Evolutionary conservation across 129 eudicot genomes (phyloP), one percentile per base, ranked within the genome.

Genomic region (Artemisia argyi): DNA sequence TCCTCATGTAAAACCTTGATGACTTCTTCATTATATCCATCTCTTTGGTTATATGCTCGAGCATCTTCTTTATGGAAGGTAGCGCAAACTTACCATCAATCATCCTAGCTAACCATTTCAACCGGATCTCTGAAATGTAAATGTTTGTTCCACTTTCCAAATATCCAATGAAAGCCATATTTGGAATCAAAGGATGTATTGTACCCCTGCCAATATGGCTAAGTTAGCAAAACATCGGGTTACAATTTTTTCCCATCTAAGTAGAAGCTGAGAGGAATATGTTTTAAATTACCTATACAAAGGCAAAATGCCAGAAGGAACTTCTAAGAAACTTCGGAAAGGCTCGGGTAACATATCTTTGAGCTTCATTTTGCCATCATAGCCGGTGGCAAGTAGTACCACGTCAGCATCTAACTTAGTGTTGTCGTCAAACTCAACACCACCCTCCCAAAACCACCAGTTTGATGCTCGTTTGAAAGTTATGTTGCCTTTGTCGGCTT

Each of bases 361-460:
- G 7, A 95, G 83, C 78, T 95, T 95, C 80, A 82, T 84, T 76
- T 88, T 90, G 56, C 91, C 99, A 65, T 95, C 96, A 49, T 76
- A 95, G 28, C 99, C 99, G 20, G 99, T 90, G 39, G 97, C 93
- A 26, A 86, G 87, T 56, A 95, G 67, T 1, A 90, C 94, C 50
- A 90, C 80, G 69, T 95, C 97, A 15, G 97, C 99, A 16, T 95
- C 96, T 60, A 90, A 54, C 82, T 71, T 88, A 4, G 88, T 84
- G 26, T 72, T 75, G 72, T 90, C 97, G 0, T 95, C 96, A 5
- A 95, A 86, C 70, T 86, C 74, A 73, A 95, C 76, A 49, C 99
- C 97, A 3, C 90, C 89, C 42, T 95, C 99, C 83, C 82, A 90
- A 59, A 95, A 95, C 80, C 91, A 95, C 96, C 99, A 90, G 4